Percentiles rank a stretch among this genome's conserved stretches.
These are phyloP conservation scores for Tricholoma sp. DNA, from an alignment of 768 basidiomycete species.

Conservation along the genomic window DNA sequence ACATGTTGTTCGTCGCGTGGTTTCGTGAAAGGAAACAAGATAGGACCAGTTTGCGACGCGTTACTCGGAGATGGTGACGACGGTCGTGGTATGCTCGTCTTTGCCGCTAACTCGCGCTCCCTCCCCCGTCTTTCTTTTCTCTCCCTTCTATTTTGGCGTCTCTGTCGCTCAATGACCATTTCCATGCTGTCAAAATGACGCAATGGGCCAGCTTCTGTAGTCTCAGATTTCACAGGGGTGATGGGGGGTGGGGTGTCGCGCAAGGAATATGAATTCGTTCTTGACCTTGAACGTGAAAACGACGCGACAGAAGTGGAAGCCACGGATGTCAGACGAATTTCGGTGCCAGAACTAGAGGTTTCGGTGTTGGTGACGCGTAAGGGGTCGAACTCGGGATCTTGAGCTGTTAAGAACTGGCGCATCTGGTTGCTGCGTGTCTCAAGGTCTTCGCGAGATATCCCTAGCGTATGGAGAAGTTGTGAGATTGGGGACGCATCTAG, in stretches of 20 bases:
- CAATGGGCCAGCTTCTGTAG: constrained; percentile 42
- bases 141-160: constrained; percentile 51
- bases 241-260: constrained; percentile 51
- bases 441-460: constrained; percentile 75
- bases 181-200: constrained; percentile 75
- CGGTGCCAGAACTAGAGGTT: constrained; percentile 28
- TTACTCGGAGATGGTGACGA: constrained; percentile 50
- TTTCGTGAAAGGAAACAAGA: constrained; percentile 45
- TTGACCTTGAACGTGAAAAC: constrained; percentile 39
- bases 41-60: constrained; percentile 41
- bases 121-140: constrained; percentile 42
- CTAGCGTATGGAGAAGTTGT: constrained; percentile 63
- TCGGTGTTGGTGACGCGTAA: constrained; percentile 40
- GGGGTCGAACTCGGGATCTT: constrained; percentile 36
- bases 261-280: constrained; percentile 44
- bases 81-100: constrained; percentile 25
- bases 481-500: constrained; percentile 62
- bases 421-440: constrained; percentile 69
- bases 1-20: constrained; percentile 51
- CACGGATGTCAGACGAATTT: constrained; percentile 30
- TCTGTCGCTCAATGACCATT: constrained; percentile 68
- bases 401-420: constrained; percentile 69
- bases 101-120: constrained; percentile 40
- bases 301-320: constrained; percentile 29
- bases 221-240: constrained; percentile 64